phyloP scores from a whole-genome alignment of 2,329 filamentous ascomycete genomes.

The Stachybotrys chlorohalonatus region DNA sequence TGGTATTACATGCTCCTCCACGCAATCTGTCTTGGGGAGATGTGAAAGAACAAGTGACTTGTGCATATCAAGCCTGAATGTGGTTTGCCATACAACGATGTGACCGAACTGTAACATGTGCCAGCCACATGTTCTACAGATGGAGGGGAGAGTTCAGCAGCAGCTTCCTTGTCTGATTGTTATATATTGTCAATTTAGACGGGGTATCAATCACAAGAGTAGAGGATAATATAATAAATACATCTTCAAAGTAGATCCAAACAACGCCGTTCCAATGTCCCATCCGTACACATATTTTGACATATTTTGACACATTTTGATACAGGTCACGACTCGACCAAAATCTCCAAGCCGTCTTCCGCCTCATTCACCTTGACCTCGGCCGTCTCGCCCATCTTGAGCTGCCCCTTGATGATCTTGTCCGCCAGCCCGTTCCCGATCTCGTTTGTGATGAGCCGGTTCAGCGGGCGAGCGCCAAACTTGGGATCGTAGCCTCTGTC shows the following conservation, averaged over 20 bases:
- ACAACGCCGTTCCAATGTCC: slow-evolving; percentile 7
- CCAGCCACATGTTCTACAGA: too few relatives aligned
- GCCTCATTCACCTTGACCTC: slow-evolving; percentile 59
- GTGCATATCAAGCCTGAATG: too few relatives aligned
- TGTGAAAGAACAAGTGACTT: too few relatives aligned
- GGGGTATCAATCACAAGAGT: background rate
- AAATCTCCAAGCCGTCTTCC: slow-evolving; percentile 47
- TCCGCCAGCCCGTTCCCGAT: slow-evolving; percentile 85
- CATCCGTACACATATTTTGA: background rate
- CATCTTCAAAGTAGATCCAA: slow-evolving; percentile 2
- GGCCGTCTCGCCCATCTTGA: slow-evolving; percentile 68
- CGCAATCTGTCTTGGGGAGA: too few relatives aligned
- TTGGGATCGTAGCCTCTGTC: slow-evolving; percentile 84
- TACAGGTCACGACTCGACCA: slow-evolving; percentile 2
- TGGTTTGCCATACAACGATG: too few relatives aligned
- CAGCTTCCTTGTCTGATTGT: background rate
- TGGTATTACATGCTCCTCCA: too few relatives aligned
- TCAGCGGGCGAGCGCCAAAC: slow-evolving; percentile 84
- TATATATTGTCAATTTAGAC: background rate
- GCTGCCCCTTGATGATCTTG: slow-evolving; percentile 78
- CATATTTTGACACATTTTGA: background rate
- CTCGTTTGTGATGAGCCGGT: slow-evolving; percentile 81
- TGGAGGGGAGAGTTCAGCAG: too few relatives aligned
- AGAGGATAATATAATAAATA: background rate
- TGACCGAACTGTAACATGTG: too few relatives aligned